A percentile compares a stretch with the other conserved stretches of the same genome.
Evolutionary conservation across 2,329 filamentous ascomycete species (phyloP).

Genomic region (Chaetomium sp.): DNA sequence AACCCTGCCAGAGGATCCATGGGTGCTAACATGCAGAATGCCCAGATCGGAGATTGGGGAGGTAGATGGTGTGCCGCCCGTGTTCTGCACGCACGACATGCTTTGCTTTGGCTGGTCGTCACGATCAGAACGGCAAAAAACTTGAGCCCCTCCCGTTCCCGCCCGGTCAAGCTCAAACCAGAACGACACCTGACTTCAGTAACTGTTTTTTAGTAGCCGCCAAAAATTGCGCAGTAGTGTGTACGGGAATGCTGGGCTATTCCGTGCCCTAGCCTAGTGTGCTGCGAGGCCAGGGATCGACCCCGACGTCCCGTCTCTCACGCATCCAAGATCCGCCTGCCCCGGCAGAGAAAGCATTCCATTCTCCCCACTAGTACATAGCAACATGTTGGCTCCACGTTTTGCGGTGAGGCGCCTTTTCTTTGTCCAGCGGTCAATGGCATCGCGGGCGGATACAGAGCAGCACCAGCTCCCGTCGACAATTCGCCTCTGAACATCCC

Average conservation of each 20-base stretch:
- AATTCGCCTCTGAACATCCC: slow-evolving; percentile 3
- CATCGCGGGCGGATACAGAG: slow-evolving; percentile 5
- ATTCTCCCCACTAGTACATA: not conserved
- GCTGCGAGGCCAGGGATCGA: not conserved
- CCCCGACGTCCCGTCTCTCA: not conserved
- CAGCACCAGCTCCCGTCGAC: not conserved
- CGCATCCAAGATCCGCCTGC: not conserved
- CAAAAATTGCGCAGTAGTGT: slow-evolving; percentile 1
- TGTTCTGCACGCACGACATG: not conserved
- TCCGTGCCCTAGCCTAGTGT: not conserved
- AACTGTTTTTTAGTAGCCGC: not conserved
- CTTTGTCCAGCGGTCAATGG: slow-evolving; percentile 9
- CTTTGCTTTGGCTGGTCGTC: not conserved
- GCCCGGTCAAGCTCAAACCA: not conserved
- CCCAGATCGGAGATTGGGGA: not conserved
- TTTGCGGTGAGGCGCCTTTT: not conserved
- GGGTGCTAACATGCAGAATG: not conserved
- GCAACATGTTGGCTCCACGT: not conserved
- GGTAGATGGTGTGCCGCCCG: not conserved
- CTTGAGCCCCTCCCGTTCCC: not conserved
- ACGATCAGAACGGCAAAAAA: slow-evolving; percentile 4
- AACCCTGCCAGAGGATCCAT: not conserved
- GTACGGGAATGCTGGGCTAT: not conserved
- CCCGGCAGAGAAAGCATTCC: not conserved
- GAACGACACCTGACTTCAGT: not conserved